These are phyloP conservation scores for Penicillium sp. DNA, from an alignment of 2,329 filamentous ascomycete genomes.

Conservation along the genomic window DNA sequence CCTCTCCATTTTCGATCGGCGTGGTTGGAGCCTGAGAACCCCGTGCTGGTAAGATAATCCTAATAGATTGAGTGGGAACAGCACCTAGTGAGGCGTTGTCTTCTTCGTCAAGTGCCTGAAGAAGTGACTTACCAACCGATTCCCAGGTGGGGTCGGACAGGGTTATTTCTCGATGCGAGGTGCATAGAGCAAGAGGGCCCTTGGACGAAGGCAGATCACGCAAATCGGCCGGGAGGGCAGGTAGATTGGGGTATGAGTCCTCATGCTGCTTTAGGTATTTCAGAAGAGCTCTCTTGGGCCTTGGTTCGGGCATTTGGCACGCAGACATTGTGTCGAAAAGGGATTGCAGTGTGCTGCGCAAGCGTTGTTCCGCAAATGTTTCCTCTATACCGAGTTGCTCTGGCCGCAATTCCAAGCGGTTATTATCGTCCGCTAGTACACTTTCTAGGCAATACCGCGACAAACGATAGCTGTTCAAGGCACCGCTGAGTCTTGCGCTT, in stretches of 20 bases:
- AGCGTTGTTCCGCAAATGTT: constrained; percentile 51
- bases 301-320: constrained; percentile 49
- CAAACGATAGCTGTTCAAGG: constrained; percentile 57
- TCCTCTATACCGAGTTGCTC: constrained; percentile 58
- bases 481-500: constrained; percentile 54
- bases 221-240: constrained; percentile 33
- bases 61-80: constrained; percentile 41
- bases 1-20: constrained; percentile 15
- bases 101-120: constrained; percentile 44
- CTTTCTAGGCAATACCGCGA: constrained; percentile 61
- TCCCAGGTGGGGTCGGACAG: constrained; percentile 44
- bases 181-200: constrained; percentile 36
- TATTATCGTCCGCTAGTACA: constrained; percentile 59
- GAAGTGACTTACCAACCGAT: constrained; percentile 48
- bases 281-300: constrained; percentile 51
- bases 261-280: constrained; percentile 52
- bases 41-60: constrained; percentile 40
- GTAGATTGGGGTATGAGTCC: constrained; percentile 52
- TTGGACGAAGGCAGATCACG: constrained; percentile 28
- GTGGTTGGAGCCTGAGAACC: constrained; percentile 24
- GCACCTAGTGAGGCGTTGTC: constrained; percentile 29
- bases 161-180: constrained; percentile 40
- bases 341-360: constrained; percentile 48
- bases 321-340: constrained; percentile 56
- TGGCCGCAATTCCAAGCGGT: constrained; percentile 51